Conservation (phyloP, 2,329 filamentous ascomycete genomes). For the Apiospora arundinis region DNA sequence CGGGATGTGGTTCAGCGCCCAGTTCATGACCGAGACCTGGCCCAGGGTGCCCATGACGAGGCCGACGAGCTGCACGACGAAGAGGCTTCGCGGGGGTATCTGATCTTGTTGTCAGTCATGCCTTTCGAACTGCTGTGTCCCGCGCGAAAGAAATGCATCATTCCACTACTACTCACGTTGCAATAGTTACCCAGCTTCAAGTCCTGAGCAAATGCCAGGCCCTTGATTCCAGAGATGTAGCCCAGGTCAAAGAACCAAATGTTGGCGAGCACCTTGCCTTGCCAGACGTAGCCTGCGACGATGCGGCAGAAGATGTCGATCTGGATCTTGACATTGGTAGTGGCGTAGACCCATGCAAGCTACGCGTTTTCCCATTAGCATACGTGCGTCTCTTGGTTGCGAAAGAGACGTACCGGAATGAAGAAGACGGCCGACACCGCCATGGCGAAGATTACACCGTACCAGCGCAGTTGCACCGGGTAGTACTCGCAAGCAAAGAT, state of each 20-base stretch:
- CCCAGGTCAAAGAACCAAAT: not conserved
- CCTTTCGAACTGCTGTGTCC: no score
- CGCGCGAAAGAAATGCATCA: not conserved
- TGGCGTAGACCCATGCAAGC: conserved; percentile 4
- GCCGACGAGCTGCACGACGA: no score
- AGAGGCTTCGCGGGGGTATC: no score
- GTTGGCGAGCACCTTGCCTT: not conserved
- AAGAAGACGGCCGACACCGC: not conserved
- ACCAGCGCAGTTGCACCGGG: no score
- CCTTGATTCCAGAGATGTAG: not conserved
- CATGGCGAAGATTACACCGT: not conserved
- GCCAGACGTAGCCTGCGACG: not conserved
- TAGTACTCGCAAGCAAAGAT: not conserved
- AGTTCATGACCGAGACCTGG: not conserved
- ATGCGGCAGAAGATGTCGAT: conserved; percentile 9
- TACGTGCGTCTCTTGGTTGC: not conserved
- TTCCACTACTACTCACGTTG: not conserved
- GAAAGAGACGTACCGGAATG: not conserved
- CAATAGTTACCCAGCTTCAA: not conserved
- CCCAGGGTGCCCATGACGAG: not conserved
- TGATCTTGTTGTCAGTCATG: no score
- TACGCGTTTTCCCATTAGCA: not conserved
- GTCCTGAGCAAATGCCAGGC: not conserved
- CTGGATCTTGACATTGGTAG: conserved; percentile 7
- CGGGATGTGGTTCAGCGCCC: conserved; percentile 10